Evolutionary conservation across 2,329 filamentous ascomycete species (phyloP), one percentile per base, ranked within the genome.

Genomic region (Alternaria sp.): DNA sequence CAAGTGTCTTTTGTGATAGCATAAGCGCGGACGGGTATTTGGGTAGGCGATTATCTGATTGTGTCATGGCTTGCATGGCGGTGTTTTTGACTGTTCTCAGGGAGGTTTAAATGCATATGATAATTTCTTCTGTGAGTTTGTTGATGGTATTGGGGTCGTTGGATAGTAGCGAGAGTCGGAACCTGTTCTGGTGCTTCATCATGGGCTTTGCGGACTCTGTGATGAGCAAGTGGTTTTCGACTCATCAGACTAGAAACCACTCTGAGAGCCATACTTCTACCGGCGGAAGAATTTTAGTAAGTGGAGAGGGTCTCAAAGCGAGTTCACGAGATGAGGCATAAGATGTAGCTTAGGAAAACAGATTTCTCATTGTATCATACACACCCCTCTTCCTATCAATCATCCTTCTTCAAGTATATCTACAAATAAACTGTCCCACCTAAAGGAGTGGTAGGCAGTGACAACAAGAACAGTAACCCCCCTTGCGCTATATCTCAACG

Each of bases 1-100:
- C 28, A 25, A 57, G 14, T 59, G n/a, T 50, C 56, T 18, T 46
- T 58, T 26, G 51, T 14, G 56, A 51, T 44, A 58, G 59, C 59
- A 61, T 61, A 61, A 61, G 59, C 54, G 59, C 20, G 55, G 54
- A 12, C 37, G 54, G 46, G 18, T 46, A 50, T 58, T 37, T 61
- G 47, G 37, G 30, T 21, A 53, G 26, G 46, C 46, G 20, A 44
- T 51, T 41, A 41, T 41, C 9, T 18, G 37, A 57, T 43, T 46
- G 54, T 37, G 15, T 58, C 37, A 44, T 21, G 46, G 59, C 54
- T 26, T 61, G 33, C 46, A 58, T 58, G 33, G 12, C 30, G 44
- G 28, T 57, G 25, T 25, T 51, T 15, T 41, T 26, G 54, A 41
- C 25, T 56, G 46, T 50, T n/a, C 9, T 37, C n/a, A 8, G 44